Conservation (phyloP, 352 stramenopile species). For the Pythium monospermum region DNA sequence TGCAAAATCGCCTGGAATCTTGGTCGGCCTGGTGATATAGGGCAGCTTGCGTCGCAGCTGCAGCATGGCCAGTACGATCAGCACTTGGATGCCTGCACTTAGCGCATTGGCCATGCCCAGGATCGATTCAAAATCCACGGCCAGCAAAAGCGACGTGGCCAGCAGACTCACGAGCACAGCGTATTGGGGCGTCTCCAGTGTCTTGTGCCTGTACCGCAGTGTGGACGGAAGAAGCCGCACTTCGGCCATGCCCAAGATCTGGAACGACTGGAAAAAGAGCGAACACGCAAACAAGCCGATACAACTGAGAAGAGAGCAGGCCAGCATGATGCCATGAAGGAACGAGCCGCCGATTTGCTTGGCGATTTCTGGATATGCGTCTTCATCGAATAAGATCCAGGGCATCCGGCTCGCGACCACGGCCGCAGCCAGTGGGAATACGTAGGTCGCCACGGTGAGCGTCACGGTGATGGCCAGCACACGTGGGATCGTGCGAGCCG, state of each 20-base stretch:
- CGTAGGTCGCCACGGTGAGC: slow-evolving; percentile 37
- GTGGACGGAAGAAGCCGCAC: slow-evolving; percentile 60
- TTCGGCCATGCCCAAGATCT: slow-evolving; percentile 58
- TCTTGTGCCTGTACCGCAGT: slow-evolving; percentile 39
- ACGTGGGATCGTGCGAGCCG: slow-evolving; percentile 24
- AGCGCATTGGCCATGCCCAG: slow-evolving; percentile 24
- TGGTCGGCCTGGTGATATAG: slow-evolving; percentile 34
- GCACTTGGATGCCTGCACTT: slow-evolving; percentile 3
- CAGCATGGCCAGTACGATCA: slow-evolving; percentile 29
- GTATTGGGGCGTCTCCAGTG: slow-evolving; percentile 16
- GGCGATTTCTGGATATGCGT: slow-evolving; percentile 13
- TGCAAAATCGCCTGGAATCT: slow-evolving; percentile 12
- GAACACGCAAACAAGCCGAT: slow-evolving; percentile 82
- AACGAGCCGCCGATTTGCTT: slow-evolving; percentile 48
- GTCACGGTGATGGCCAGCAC: slow-evolving; percentile 75
- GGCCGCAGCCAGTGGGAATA: slow-evolving; percentile 12
- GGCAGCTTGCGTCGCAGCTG: slow-evolving; percentile 56
- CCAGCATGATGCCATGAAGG: slow-evolving; percentile 53
- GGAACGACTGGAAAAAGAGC: slow-evolving; percentile 83
- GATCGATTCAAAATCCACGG: slow-evolving; percentile 41
- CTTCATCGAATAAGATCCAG: slow-evolving; percentile 14
- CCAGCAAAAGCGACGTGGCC: slow-evolving; percentile 10
- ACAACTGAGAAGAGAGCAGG: slow-evolving; percentile 45
- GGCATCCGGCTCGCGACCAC: slow-evolving; percentile 7
- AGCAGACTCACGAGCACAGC: slow-evolving; percentile 12